Percentiles rank a stretch among this genome's conserved stretches.
phyloP scores from a whole-genome alignment of 768 basidiomycete species.

The Leccinum barrowsii region DNA sequence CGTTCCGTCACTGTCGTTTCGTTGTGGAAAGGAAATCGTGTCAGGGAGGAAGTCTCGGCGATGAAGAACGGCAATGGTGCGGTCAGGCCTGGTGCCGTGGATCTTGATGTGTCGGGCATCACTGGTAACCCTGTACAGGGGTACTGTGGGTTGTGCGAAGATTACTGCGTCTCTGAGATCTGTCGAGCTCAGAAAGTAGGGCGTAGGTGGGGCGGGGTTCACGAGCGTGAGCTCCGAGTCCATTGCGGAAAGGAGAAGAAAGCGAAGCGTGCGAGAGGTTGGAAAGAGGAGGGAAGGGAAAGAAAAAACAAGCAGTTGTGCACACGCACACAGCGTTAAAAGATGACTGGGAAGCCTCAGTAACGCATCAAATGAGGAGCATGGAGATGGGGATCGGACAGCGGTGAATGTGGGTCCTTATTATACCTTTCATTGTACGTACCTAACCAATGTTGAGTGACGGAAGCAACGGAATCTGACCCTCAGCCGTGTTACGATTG shows the following conservation, averaged over 20 bases:
- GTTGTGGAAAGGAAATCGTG: constrained; percentile 26
- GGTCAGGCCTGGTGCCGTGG: constrained; percentile 5
- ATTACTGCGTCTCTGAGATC: constrained; percentile 18
- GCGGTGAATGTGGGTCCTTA: neutral
- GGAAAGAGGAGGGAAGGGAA: neutral
- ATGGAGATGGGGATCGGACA: neutral
- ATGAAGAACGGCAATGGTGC: constrained; percentile 24
- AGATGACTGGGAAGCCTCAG: neutral
- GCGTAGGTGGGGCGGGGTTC: constrained; percentile 20
- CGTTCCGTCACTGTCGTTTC: neutral
- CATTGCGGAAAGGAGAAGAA: constrained; percentile 13
- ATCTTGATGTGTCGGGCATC: constrained; percentile 19
- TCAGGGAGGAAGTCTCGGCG: constrained; percentile 26
- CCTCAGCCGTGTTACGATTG: neutral
- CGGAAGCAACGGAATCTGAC: neutral
- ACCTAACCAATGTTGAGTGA: neutral
- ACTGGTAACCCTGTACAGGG: constrained; percentile 25
- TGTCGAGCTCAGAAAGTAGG: constrained; percentile 25
- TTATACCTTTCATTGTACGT: constrained; percentile 3
- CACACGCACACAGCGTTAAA: neutral
- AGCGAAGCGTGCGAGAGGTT: neutral
- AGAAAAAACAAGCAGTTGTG: neutral
- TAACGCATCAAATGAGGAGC: neutral
- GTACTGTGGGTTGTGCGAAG: constrained; percentile 15
- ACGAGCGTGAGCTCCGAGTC: constrained; percentile 30